A percentile compares a stretch with the other conserved stretches of the same genome.
Conservation (phyloP, 2,329 filamentous ascomycete genomes). For the Didymella arachidicola region DNA sequence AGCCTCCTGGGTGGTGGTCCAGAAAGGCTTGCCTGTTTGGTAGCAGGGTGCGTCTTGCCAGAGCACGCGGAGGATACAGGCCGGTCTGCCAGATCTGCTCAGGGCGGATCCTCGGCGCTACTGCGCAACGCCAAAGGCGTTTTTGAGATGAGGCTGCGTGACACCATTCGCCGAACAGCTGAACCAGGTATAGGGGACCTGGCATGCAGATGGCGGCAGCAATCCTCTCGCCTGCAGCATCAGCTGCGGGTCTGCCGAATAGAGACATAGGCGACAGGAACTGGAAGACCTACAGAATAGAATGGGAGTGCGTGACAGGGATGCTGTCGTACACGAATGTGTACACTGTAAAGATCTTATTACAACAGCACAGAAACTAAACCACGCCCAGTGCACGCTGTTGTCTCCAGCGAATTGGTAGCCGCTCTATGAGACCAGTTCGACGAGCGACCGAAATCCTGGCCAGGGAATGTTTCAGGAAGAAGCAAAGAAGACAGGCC, state of each 20-base stretch:
- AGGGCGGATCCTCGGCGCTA: slow-evolving; percentile 29
- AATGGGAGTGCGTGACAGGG: slow-evolving; percentile 18
- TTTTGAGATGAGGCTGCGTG: slow-evolving; percentile 43
- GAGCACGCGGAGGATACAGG: slow-evolving; percentile 31
- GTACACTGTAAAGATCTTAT: slow-evolving; percentile 10
- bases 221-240: slow-evolving; percentile 35
- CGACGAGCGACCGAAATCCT: slow-evolving; percentile 23
- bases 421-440: slow-evolving; percentile 19
- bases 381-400: slow-evolving; percentile 14
- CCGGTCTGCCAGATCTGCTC: slow-evolving; percentile 17
- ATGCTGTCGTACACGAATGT: slow-evolving; percentile 19
- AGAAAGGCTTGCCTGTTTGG: slow-evolving; percentile 29
- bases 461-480: slow-evolving; percentile 25
- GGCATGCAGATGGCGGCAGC: slow-evolving; percentile 31
- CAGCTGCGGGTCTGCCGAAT: slow-evolving; percentile 34
- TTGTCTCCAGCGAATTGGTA: slow-evolving; percentile 9
- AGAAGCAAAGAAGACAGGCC: slow-evolving; percentile 34
- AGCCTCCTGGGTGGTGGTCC: slow-evolving; percentile 27
- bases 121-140: slow-evolving; percentile 28
- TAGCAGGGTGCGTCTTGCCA: slow-evolving; percentile 26
- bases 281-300: slow-evolving; percentile 11
- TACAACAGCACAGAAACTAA: slow-evolving; percentile 14
- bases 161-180: slow-evolving; percentile 35
- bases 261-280: slow-evolving; percentile 24
- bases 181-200: slow-evolving; percentile 38